These are phyloP conservation scores for Colletotrichum australisinense DNA, from an alignment of 2,329 filamentous ascomycete species.

Conservation along the genomic window DNA sequence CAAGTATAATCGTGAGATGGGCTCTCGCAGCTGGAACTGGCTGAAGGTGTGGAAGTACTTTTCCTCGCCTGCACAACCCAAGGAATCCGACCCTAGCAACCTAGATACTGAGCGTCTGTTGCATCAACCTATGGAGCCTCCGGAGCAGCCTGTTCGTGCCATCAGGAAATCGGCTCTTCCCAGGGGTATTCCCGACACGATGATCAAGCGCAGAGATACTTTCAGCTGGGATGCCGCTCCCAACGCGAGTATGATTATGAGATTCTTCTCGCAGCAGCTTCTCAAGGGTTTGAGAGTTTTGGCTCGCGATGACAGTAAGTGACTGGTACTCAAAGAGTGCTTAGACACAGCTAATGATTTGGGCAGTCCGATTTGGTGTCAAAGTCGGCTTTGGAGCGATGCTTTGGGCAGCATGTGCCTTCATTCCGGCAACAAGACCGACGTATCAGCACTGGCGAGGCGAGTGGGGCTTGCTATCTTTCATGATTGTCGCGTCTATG, in stretches of 20 bases:
- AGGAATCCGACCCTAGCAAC: constrained; percentile 44
- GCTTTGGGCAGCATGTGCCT: constrained; percentile 89
- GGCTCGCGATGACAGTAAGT: constrained; percentile 64
- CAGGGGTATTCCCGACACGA: constrained; percentile 65
- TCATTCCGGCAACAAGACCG: constrained; percentile 80
- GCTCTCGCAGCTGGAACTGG: constrained; percentile 83
- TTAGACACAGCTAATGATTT: constrained; percentile 9
- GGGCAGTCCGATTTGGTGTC: constrained; percentile 77
- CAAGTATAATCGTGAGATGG: constrained; percentile 75
- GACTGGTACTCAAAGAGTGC: constrained; percentile 33
- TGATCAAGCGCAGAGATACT: constrained; percentile 63
- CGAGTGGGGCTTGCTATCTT: constrained; percentile 96
- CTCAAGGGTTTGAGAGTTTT: constrained; percentile 60
- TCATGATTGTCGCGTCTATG: constrained; percentile 99
- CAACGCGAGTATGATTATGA: constrained; percentile 55
- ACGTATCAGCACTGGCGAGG: constrained; percentile 90
- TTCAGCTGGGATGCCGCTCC: constrained; percentile 68
- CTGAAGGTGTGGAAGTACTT: constrained; percentile 76
- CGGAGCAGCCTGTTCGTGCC: constrained; percentile 52
- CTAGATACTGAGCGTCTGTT: constrained; percentile 56
- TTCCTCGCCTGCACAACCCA: constrained; percentile 7
- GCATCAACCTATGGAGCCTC: constrained; percentile 35
- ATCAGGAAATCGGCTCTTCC: constrained; percentile 66
- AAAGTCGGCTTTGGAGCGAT: constrained; percentile 94
- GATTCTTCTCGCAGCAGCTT: constrained; percentile 57